Evolutionary conservation across 2,329 filamentous ascomycete genomes (phyloP), one percentile per base, ranked within the genome.

Genomic region (Pleurostoma richardsiae): DNA sequence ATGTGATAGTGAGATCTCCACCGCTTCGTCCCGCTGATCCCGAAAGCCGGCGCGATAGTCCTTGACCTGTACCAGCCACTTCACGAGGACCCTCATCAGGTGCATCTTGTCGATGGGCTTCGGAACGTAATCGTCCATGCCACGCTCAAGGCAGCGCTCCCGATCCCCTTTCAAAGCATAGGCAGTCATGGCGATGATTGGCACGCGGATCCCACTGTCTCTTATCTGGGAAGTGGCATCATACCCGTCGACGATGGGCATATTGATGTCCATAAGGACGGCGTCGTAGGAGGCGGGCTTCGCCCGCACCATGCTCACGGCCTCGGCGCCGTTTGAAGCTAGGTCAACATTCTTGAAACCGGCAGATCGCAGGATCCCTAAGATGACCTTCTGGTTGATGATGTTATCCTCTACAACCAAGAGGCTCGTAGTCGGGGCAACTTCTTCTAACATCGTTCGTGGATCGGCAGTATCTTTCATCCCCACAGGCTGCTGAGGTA

Each of bases 361-460:
- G 4, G 75, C 54, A 3, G 57, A 55, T 2, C 57, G 57, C 4
- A 72, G 56, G 48, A 69, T 62, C 11, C 62, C 63, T 6, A 60
- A 43, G 45, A 72, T 55, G 39, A 60, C 60, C 45, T 63, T 55
- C 38, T 61, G 61, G 44, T 59, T 63, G 41, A 62, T 59, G 3
- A 54, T 54, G n/a, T 91, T 90, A 60, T 92, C 88, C 65, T 92
- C 88, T 2, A 91, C 88, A 1, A 94, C 80, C 26, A 92, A 66
- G n/a, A 92, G 55, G 5, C 59, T 67, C 49, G 71, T 75, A 2
- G 56, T 57, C 0, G 64, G 56, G 0, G 73, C 70, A 4, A 71
- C 55, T 6, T 59, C 50, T 11, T 56, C 57, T 4, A 77, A 55
- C 33, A 65, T 49, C 4, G 36, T 41, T 7, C 56, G 10, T 6